Conservation (phyloP, 139 green algal species). For the Picochlorum costavermella region DNA sequence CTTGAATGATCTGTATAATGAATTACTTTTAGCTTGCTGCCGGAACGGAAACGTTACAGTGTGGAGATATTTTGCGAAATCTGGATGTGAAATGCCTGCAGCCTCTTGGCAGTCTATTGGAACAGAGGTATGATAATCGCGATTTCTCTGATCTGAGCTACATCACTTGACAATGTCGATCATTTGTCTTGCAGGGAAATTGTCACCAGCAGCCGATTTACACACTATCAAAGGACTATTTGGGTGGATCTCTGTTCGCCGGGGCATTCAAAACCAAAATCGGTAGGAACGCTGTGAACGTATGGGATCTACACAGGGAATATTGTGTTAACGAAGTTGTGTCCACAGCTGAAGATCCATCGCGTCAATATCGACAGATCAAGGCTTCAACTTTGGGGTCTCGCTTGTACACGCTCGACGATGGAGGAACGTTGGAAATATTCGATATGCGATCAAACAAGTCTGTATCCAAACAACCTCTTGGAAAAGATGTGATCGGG, state of each 20-base stretch:
- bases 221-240: background rate
- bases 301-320: slow-evolving; percentile 53
- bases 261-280: background rate
- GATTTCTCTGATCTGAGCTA: background rate
- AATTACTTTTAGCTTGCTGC: slow-evolving; percentile 54
- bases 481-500: background rate
- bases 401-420: background rate
- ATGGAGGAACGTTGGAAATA: background rate
- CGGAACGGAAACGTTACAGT: slow-evolving; percentile 62
- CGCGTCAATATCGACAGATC: background rate
- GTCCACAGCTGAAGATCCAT: background rate
- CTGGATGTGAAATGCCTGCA: slow-evolving; percentile 46
- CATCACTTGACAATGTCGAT: background rate
- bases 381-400: background rate
- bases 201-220: background rate
- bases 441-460: slow-evolving; percentile 1
- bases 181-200: background rate
- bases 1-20: slow-evolving; percentile 64
- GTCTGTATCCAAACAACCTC: background rate
- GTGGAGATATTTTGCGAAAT: slow-evolving; percentile 56
- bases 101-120: slow-evolving; percentile 55
- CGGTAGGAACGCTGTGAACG: slow-evolving; percentile 11
- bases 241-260: background rate
- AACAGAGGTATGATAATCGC: background rate
- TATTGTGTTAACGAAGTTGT: slow-evolving; percentile 38